Evolutionary conservation across 176 grass and related monocot genomes (phyloP).

Genomic region (Microstegium vimineum): DNA sequence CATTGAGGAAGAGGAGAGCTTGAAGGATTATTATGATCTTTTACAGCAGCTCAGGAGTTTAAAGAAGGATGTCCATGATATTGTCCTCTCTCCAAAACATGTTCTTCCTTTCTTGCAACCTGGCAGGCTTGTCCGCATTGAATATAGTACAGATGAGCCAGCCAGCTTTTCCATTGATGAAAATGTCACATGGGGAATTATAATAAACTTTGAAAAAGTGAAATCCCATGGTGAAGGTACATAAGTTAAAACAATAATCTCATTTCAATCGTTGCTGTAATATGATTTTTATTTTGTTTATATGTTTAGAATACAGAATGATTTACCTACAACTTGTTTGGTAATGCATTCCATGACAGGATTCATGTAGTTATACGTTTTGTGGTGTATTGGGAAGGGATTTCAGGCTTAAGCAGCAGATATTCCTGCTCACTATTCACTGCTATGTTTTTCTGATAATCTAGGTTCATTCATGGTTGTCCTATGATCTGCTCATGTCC

Average conservation of each 20-base stretch:
- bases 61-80: constrained; percentile 73
- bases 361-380: not conserved
- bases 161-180: constrained; percentile 46
- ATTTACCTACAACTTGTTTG: not conserved
- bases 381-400: not conserved
- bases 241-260: not conserved
- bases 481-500: not conserved
- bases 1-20: constrained; percentile 91
- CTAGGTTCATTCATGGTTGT: not conserved
- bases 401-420: not conserved
- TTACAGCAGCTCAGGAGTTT: constrained; percentile 76
- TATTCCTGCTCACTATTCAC: not conserved
- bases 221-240: constrained; percentile 76
- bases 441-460: not conserved
- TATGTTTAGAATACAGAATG: not conserved
- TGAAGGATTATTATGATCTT: constrained; percentile 87
- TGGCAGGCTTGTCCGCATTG: constrained; percentile 69
- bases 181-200: constrained; percentile 63
- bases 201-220: constrained; percentile 83
- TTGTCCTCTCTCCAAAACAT: constrained; percentile 80
- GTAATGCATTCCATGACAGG: not conserved
- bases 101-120: constrained; percentile 90
- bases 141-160: constrained; percentile 44
- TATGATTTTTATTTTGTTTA: constrained; percentile 2
- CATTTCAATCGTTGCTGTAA: not conserved